Conservation (phyloP, 257 asterid genomes). For the Solanum tacnaense region DNA sequence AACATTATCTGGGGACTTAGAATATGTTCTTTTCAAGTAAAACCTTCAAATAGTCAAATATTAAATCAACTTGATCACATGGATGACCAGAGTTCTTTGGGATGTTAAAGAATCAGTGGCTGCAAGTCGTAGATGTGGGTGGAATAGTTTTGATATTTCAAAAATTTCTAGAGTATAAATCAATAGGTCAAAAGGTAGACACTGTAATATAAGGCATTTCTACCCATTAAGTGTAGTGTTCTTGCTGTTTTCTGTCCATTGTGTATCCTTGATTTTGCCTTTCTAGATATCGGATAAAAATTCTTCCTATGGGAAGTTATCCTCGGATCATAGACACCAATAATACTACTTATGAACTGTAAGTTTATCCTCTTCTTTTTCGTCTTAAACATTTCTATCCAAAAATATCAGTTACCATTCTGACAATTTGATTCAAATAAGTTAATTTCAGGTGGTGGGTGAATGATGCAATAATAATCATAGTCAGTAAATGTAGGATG, state of each 20-base stretch:
- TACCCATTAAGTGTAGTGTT: not conserved
- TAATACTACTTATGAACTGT: constrained; percentile 88
- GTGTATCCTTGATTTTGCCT: not conserved
- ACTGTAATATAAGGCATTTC: not conserved
- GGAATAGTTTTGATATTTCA: not conserved
- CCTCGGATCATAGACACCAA: constrained; percentile 91
- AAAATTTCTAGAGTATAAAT: not conserved
- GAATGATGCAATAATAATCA: not conserved
- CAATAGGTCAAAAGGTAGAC: not conserved
- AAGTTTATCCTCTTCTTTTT: constrained; percentile 20
- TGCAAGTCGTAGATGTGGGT: not conserved
- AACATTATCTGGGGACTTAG: not conserved
- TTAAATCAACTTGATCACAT: not conserved
- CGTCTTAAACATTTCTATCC: not conserved
- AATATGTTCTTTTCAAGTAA: not conserved
- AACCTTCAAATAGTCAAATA: not conserved
- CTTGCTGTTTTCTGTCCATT: not conserved
- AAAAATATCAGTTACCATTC: not conserved
- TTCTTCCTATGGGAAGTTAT: constrained; percentile 97
- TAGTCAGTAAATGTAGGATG: not conserved
- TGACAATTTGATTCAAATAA: not conserved
- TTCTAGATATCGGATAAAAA: constrained; percentile 77
- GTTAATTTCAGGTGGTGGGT: not conserved
- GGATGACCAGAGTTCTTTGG: not conserved
- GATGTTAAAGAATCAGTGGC: not conserved